Evolutionary conservation across 306 rosid genomes (phyloP), one percentile per base, ranked within the genome.

Genomic region (Quercus cerris): DNA sequence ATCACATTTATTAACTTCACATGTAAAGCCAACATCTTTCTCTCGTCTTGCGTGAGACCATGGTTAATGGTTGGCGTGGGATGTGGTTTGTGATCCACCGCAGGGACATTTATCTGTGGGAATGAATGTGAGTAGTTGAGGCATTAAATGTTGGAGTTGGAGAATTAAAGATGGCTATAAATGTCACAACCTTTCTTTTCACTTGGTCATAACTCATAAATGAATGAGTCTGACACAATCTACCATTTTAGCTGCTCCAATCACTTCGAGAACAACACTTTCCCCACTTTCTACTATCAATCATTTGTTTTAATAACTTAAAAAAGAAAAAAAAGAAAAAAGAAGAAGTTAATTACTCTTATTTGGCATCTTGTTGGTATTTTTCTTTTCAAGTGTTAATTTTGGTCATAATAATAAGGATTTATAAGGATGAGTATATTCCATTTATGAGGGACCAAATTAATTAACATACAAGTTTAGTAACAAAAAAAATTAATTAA

Each of bases 1-100:
- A 41, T 77, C 86, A n/a, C 85, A 84, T 83, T 84, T 70, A 86
- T 72, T 70, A 86, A 27, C 44, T 66, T 82, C 92, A 86, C 88
- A 78, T 84, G 90, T 80, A 44, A 6, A 11, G 46, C 73, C 19
- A 1, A 8, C 13, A 3, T 11, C 35, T 41, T 12, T 70, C 18
- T 70, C 25, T 70, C 56, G 23, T n/a, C 74, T 19, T 54, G 20
- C 56, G 31, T 11, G 12, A 20, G 72, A 12, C 3, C 14, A 9
- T 14, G 19, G 10, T n/a, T 54, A 41, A 41, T 8, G 46, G 1
- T 41, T 41, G 46, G 46, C 0, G 46, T 41, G 12, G 46, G 0
- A 41, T 8, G 56, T 41, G 10, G 18, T n/a, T 38, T 70, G 1
- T 41, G 74, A 70, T 20, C 5, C 56, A 35, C 74, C 4, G 74